Evolutionary conservation across 495 filamentous ascomycete species (phyloP).

Genomic region (Penicillium cosmopolitanum): DNA sequence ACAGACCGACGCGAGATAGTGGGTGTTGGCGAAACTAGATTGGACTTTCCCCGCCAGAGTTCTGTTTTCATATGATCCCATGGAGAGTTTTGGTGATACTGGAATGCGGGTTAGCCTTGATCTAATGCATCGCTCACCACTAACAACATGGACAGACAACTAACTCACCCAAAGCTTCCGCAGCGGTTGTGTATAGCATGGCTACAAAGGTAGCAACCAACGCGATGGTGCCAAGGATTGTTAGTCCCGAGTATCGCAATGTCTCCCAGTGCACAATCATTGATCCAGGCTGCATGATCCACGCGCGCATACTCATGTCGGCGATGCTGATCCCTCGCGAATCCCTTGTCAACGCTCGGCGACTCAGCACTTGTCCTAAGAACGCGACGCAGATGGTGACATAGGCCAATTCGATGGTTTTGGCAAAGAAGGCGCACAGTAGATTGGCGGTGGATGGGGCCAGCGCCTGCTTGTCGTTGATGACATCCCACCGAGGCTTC

Average conservation of each 20-base stretch:
- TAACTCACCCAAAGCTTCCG: constrained; percentile 60
- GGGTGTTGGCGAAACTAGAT: constrained; percentile 60
- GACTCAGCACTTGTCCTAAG: constrained; percentile 70
- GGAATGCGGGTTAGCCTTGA: neutral
- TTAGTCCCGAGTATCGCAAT: constrained; percentile 61
- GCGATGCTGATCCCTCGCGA: constrained; percentile 68
- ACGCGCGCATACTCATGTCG: constrained; percentile 67
- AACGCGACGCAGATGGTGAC: constrained; percentile 77
- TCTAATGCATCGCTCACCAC: neutral
- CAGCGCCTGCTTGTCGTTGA: constrained; percentile 53
- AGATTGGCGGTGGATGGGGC: constrained; percentile 60
- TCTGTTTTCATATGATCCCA: constrained; percentile 45
- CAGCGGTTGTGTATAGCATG: constrained; percentile 75
- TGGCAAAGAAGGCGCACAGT: constrained; percentile 66
- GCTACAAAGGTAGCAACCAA: constrained; percentile 63
- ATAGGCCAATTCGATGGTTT: constrained; percentile 75
- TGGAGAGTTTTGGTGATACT: constrained; percentile 67
- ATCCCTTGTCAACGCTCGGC: constrained; percentile 59
- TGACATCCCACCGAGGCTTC: constrained; percentile 58
- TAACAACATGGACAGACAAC: neutral
- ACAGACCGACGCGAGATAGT: constrained; percentile 56
- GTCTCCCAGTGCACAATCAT: constrained; percentile 68
- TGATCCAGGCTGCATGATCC: constrained; percentile 66
- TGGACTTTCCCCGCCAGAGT: constrained; percentile 59
- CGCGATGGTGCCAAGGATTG: constrained; percentile 60